Percentiles rank a stretch among this genome's conserved stretches.
Conservation (phyloP, 805 yeast species). For the Teunomyces aglyptinius region DNA sequence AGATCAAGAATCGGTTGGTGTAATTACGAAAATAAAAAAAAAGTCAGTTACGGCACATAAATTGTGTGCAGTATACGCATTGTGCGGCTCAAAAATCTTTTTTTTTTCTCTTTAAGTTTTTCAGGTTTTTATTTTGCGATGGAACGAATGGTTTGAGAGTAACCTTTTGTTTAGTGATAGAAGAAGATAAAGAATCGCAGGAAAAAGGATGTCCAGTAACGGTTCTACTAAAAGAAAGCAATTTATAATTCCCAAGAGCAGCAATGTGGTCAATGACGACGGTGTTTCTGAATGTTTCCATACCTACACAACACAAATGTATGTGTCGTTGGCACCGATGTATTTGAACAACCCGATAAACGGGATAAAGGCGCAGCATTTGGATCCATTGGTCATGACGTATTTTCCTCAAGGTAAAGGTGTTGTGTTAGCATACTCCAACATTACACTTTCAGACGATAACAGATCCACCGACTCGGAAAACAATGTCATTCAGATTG, state of each 20-base stretch:
- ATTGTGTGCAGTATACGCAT: neutral
- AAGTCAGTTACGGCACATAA: neutral
- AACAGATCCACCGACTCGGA: conserved; percentile 37
- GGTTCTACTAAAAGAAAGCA: conserved; percentile 17
- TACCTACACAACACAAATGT: conserved; percentile 56
- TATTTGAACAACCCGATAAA: conserved; percentile 64
- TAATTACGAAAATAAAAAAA: conserved; percentile 5
- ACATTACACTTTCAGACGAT: conserved; percentile 53
- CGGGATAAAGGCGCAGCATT: conserved; percentile 84
- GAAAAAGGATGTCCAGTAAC: conserved; percentile 1
- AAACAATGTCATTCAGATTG: conserved; percentile 46
- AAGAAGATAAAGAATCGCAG: neutral
- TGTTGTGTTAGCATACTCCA: conserved; percentile 76
- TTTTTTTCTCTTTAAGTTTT: conserved; percentile 1
- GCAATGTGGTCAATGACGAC: conserved; percentile 37
- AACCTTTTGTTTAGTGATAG: neutral
- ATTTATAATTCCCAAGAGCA: conserved; percentile 21
- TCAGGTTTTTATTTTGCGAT: conserved; percentile 3
- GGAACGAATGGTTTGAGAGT: neutral
- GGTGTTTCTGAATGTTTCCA: conserved; percentile 72
- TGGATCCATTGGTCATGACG: conserved; percentile 87
- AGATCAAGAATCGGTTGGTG: conserved; percentile 18
- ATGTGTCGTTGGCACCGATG: conserved; percentile 86
- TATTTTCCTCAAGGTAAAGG: conserved; percentile 73
- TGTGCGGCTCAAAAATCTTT: conserved; percentile 3